phyloP scores from a whole-genome alignment of 2,329 filamentous ascomycete species.

The Pleoardoris graminearum region DNA sequence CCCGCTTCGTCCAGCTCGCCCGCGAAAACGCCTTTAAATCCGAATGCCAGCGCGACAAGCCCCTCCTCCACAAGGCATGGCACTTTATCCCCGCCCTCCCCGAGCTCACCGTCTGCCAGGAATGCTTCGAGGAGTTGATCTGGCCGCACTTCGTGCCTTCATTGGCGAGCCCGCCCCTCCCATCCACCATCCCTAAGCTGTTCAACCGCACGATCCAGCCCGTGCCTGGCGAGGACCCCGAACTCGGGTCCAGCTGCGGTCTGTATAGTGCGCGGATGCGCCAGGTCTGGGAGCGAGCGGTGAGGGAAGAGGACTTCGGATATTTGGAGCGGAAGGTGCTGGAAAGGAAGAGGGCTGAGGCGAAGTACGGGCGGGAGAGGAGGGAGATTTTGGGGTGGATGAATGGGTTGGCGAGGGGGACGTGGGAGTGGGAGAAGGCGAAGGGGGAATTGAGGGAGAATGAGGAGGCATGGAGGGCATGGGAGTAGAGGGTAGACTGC shows the following conservation, averaged over 20 bases:
- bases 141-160: slow-evolving; percentile 61
- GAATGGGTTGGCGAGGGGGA: slow-evolving; percentile 26
- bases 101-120: slow-evolving; percentile 80
- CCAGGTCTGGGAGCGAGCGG: slow-evolving; percentile 68
- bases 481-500: slow-evolving; percentile 26
- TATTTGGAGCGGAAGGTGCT: slow-evolving; percentile 65
- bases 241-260: slow-evolving; percentile 63
- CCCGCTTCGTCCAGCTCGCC: slow-evolving; percentile 66
- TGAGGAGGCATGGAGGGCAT: slow-evolving; percentile 36
- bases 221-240: slow-evolving; percentile 53
- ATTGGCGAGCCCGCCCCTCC: slow-evolving; percentile 7
- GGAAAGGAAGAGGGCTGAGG: slow-evolving; percentile 48
- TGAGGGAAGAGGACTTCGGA: slow-evolving; percentile 66
- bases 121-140: slow-evolving; percentile 83
- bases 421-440: slow-evolving; percentile 29
- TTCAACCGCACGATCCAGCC: slow-evolving; percentile 61
- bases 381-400: slow-evolving; percentile 41
- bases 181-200: slow-evolving; percentile 39
- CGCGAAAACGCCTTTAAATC: slow-evolving; percentile 48
- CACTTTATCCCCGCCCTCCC: slow-evolving; percentile 75
- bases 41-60: slow-evolving; percentile 69
- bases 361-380: slow-evolving; percentile 49
- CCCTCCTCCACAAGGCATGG: slow-evolving; percentile 69
- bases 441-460: slow-evolving; percentile 29
- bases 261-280: slow-evolving; percentile 83